Conservation (phyloP, 495 filamentous ascomycete species). For the Stereocaulon alpinum region DNA sequence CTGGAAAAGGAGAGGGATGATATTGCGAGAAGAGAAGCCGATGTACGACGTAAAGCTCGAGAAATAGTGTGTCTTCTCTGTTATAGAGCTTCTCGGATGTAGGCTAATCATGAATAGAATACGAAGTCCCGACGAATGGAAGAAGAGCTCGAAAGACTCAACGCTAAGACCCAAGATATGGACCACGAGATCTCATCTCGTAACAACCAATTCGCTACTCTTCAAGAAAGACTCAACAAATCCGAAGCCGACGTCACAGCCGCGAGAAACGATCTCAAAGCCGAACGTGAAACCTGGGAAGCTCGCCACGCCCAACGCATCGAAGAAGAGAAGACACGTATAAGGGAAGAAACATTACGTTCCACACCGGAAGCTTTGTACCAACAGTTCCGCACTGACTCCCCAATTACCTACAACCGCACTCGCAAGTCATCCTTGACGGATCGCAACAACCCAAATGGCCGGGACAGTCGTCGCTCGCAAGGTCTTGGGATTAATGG, state of each 20-base stretch:
- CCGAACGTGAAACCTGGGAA: constrained; percentile 59
- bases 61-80: constrained; percentile 56
- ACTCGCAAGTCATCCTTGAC: constrained; percentile 37
- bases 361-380: constrained; percentile 29
- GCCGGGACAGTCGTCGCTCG: constrained; percentile 23
- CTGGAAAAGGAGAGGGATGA: constrained; percentile 90
- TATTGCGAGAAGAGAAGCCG: constrained; percentile 66
- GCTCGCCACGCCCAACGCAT: constrained; percentile 49
- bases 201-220: constrained; percentile 50
- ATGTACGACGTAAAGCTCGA: constrained; percentile 74
- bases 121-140: constrained; percentile 65
- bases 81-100: neutral
- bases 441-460: constrained; percentile 10
- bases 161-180: constrained; percentile 52
- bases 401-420: constrained; percentile 38
- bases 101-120: constrained; percentile 41
- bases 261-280: constrained; percentile 51
- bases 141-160: constrained; percentile 68
- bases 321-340: constrained; percentile 66
- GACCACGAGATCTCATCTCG: constrained; percentile 47
- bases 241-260: constrained; percentile 52
- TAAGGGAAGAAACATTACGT: constrained; percentile 48
- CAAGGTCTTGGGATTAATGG: constrained; percentile 31
- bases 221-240: constrained; percentile 54
- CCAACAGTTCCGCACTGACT: constrained; percentile 39